Conservation (phyloP, 2,329 filamentous ascomycete genomes). For the Ophiocordyceps robertsii region DNA sequence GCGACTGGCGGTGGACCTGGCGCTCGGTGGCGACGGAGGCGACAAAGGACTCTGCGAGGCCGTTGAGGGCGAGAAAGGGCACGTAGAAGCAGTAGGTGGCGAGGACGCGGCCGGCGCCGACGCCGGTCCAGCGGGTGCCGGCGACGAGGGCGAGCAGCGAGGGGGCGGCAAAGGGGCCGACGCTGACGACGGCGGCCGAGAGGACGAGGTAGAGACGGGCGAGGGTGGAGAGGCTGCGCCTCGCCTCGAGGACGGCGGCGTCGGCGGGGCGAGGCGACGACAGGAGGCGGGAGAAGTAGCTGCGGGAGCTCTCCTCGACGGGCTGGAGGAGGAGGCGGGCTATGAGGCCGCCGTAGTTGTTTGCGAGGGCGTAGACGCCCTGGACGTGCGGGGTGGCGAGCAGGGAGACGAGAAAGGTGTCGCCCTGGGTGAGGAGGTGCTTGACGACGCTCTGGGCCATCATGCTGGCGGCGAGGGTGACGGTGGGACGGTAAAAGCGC, state of each 20-base stretch:
- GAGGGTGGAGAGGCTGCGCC: constrained; percentile 45
- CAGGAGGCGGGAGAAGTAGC: constrained; percentile 75
- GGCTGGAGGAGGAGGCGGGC: constrained; percentile 88
- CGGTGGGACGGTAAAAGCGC: constrained; percentile 56
- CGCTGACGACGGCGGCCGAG: constrained; percentile 49
- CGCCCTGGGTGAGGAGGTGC: constrained; percentile 86
- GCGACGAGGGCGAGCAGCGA: constrained; percentile 62
- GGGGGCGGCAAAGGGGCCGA: constrained; percentile 67
- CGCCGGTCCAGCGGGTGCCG: constrained; percentile 60
- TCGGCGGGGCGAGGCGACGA: constrained; percentile 13
- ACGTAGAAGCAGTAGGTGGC: constrained; percentile 85
- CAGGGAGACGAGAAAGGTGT: constrained; percentile 73
- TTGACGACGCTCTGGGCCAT: constrained; percentile 84
- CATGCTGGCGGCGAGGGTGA: constrained; percentile 65
- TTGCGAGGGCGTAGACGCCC: constrained; percentile 83
- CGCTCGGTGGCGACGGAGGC: constrained; percentile 66
- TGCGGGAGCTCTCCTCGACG: constrained; percentile 84
- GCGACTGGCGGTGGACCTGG: constrained; percentile 63
- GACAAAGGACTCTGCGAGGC: constrained; percentile 84
- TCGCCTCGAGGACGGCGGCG: constrained; percentile 24
- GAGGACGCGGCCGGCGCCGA: constrained; percentile 61
- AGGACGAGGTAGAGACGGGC: constrained; percentile 64
- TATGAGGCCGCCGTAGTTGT: constrained; percentile 84
- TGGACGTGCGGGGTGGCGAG: constrained; percentile 69
- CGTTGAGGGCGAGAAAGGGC: constrained; percentile 82